A percentile compares a stretch with the other conserved stretches of the same genome.
phyloP scores from a whole-genome alignment of 116 monocot genomes.

The Papilionanthe hybrid region DNA sequence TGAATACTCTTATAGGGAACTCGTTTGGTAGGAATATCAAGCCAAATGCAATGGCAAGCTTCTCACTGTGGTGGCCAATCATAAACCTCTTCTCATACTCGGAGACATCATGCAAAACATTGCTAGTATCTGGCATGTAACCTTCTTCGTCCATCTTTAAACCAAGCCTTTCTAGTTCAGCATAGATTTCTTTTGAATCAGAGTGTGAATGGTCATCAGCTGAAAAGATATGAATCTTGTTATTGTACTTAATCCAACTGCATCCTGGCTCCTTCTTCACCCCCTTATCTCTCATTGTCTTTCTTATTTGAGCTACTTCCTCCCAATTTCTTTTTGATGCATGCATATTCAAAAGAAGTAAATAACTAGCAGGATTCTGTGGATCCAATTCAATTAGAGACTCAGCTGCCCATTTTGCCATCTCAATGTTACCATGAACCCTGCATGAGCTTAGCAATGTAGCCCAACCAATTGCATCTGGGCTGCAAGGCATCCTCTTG shows the following conservation, averaged over 20 bases:
- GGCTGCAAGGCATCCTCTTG: conserved; percentile 45
- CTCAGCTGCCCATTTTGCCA: conserved; percentile 75
- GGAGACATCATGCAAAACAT: conserved; percentile 49
- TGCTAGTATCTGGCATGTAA: conserved; percentile 49
- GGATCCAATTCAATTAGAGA: conserved; percentile 50
- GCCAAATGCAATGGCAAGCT: conserved; percentile 75
- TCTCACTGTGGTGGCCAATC: conserved; percentile 71
- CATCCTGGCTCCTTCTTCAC: conserved; percentile 72
- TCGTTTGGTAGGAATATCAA: conserved; percentile 51
- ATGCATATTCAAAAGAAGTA: conserved; percentile 57
- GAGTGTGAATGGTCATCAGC: conserved; percentile 69
- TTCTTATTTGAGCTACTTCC: conserved; percentile 48
- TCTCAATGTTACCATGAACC: conserved; percentile 51
- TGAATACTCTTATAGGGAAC: conserved; percentile 56
- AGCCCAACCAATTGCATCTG: conserved; percentile 67
- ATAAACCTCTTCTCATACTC: conserved; percentile 50
- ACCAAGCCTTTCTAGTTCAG: conserved; percentile 35
- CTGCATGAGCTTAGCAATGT: conserved; percentile 68
- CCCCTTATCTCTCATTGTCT: conserved; percentile 50
- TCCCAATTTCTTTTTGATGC: conserved; percentile 56
- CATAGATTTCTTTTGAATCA: conserved; percentile 48
- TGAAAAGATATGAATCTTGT: conserved; percentile 60
- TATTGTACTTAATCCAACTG: conserved; percentile 77
- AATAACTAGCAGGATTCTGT: conserved; percentile 60
- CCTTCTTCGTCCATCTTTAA: conserved; percentile 46